Percentiles rank a stretch among this genome's conserved stretches.
Evolutionary conservation across 371 early-diverging fungal genomes (phyloP).

Genomic region (Apophysomyces ossiformis): DNA sequence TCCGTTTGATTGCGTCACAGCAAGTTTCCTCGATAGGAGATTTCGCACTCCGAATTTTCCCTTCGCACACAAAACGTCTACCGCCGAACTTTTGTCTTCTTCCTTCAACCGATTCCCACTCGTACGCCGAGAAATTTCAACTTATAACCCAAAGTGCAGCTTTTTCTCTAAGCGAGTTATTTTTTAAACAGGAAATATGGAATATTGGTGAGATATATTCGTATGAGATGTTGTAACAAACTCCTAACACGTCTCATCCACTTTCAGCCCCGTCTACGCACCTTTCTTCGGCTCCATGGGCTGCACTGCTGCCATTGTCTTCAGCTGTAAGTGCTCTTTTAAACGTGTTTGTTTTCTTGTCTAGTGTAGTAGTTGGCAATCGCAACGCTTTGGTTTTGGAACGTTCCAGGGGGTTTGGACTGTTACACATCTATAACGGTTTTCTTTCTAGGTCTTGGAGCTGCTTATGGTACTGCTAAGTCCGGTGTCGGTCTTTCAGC

Average conservation of each 20-base stretch:
- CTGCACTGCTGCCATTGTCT: conserved; percentile 93
- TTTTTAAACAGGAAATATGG: conserved; percentile 1
- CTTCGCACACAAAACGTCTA: not conserved
- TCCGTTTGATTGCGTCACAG: too few relatives aligned
- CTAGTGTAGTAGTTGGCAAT: not conserved
- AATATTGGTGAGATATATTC: conserved; percentile 5
- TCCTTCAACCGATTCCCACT: conserved; percentile 4
- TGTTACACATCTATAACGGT: conserved; percentile 4
- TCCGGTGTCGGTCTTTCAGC: conserved; percentile 96
- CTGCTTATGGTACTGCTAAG: conserved; percentile 98
- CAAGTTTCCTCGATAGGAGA: too few relatives aligned
- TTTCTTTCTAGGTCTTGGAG: conserved; percentile 73
- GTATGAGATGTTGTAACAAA: not conserved
- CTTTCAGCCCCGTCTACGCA: conserved; percentile 89
- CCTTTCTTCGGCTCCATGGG: conserved; percentile 98
- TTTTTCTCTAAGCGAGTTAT: not conserved
- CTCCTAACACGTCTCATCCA: conserved; percentile 15
- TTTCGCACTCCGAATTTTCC: too few relatives aligned
- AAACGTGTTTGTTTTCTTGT: not conserved
- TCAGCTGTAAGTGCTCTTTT: conserved; percentile 82
- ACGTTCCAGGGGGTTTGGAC: conserved; percentile 16
- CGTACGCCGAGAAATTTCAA: conserved; percentile 7
- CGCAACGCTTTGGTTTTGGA: conserved; percentile 15
- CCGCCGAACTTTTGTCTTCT: not conserved
- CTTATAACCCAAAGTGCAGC: conserved; percentile 1